A percentile compares a stretch with the other conserved stretches of the same genome.
phyloP scores from a whole-genome alignment of 75 land plant genomes.

The Chamaecyparis obtusa region DNA sequence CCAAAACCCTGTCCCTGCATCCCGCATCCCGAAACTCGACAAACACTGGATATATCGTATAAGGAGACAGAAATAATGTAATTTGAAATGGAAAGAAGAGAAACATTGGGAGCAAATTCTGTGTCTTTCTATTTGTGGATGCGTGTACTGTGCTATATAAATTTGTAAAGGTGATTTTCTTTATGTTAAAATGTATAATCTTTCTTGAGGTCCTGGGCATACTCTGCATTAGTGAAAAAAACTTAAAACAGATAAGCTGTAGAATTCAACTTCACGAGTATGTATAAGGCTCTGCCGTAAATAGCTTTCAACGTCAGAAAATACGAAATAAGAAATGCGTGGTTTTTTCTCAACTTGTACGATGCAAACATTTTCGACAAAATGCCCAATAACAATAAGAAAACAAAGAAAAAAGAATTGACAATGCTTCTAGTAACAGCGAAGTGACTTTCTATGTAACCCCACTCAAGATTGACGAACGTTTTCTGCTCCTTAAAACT shows the following conservation, averaged over 20 bases:
- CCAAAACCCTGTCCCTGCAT: too few species aligned
- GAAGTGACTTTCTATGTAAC: too few species aligned
- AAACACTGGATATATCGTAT: neutral
- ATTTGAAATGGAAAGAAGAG: neutral
- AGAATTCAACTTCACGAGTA: neutral
- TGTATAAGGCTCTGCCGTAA: neutral
- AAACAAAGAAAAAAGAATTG: too few species aligned
- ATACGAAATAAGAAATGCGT: neutral
- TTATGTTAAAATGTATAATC: neutral
- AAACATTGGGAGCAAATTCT: too few species aligned
- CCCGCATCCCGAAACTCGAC: too few species aligned
- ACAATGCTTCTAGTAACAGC: too few species aligned
- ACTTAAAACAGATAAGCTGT: neutral
- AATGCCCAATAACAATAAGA: too few species aligned
- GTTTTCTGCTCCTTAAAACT: too few species aligned
- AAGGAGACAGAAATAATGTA: neutral
- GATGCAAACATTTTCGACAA: too few species aligned
- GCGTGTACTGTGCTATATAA: neutral
- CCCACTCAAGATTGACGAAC: neutral
- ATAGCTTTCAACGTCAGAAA: neutral
- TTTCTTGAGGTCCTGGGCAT: neutral
- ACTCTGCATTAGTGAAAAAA: neutral
- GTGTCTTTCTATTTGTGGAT: neutral
- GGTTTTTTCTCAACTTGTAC: neutral
- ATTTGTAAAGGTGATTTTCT: neutral